Evolutionary conservation across 2,329 filamentous ascomycete species (phyloP), one percentile per base, ranked within the genome.

Genomic region (Huntiella abstrusa): DNA sequence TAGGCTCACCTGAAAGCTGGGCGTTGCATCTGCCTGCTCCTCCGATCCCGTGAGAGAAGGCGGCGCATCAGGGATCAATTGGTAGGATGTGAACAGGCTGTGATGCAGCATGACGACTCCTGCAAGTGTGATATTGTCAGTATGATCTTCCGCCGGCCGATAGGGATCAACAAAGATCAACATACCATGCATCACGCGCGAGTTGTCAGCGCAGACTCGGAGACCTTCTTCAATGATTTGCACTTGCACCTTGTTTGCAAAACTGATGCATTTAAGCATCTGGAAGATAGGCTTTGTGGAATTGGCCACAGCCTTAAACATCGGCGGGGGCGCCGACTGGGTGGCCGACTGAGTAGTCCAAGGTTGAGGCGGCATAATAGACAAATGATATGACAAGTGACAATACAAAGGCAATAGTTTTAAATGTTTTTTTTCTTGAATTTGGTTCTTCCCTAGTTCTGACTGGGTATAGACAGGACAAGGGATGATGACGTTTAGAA

Each of bases 141-240:
- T 36, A 16, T n/a, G 34, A n/a, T 36, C 12, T n/a, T 15, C 34
- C 13, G 16, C 12, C 13, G 22, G 28, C 7, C 34, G 13, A 41
- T 41, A 32, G 11, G n/a, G 11, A 13, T 11, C 6, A 8, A 19
- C 15, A 28, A 5, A 32, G 13, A 19, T 7, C n/a, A 17, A 17
- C 66, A 53, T 65, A 83, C 82, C 86, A 75, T 96, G 87, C 75
- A 96, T 87, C 17, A 88, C 83, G 52, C 84, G 79, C 8, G 82
- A 78, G 57, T 95, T 83, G 56, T 95, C 86, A 19, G 83, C 85
- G 13, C 82, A 80, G 58, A 98, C 91, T 49, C 84, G 78, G 52
- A 98, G 71, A 7, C 87, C 87, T 52, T 91, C 80, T 45, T 80
- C 75, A 10, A 81, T 84, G 50, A 98, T 83, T 58, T 88, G 82